Percentiles rank a stretch among this genome's conserved stretches.
Evolutionary conservation across 805 yeast species (phyloP).

Genomic region (Saitoella complicata): DNA sequence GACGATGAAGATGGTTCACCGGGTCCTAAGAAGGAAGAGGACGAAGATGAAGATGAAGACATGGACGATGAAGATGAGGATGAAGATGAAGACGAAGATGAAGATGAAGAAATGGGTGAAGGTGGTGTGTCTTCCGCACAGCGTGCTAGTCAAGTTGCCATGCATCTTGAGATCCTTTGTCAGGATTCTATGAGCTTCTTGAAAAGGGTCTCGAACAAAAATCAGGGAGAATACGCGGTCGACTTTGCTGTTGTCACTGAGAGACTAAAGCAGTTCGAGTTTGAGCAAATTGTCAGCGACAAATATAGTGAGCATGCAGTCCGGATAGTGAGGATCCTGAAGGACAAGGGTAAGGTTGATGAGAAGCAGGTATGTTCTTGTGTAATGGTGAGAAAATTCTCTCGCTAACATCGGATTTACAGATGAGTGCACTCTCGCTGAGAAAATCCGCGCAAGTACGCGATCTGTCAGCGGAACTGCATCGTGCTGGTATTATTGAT

Average conservation of each 20-base stretch:
- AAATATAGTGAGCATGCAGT: conserved; percentile 36
- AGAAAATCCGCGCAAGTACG: conserved; percentile 66
- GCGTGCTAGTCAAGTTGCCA: conserved; percentile 25
- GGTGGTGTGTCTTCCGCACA: background rate
- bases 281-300: conserved; percentile 21
- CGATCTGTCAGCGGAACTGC: conserved; percentile 47
- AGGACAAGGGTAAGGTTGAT: conserved; percentile 54
- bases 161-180: conserved; percentile 56
- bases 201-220: conserved; percentile 36
- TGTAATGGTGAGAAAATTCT: no score
- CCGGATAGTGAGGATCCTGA: conserved; percentile 62
- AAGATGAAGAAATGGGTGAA: background rate
- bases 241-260: conserved; percentile 20
- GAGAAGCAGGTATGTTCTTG: conserved; percentile 60
- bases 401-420: no score
- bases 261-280: conserved; percentile 17
- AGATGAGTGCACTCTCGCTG: conserved; percentile 38
- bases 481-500: conserved; percentile 58
- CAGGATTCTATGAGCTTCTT: conserved; percentile 42
- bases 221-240: conserved; percentile 28
- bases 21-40: background rate
- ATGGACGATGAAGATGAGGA: conserved; percentile 1
- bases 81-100: background rate
- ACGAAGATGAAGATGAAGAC: background rate
- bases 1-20: background rate